Evolutionary conservation across 208 protist species (phyloP), one percentile per base, ranked within the genome.

Genomic region (Crithidia thermophila): DNA sequence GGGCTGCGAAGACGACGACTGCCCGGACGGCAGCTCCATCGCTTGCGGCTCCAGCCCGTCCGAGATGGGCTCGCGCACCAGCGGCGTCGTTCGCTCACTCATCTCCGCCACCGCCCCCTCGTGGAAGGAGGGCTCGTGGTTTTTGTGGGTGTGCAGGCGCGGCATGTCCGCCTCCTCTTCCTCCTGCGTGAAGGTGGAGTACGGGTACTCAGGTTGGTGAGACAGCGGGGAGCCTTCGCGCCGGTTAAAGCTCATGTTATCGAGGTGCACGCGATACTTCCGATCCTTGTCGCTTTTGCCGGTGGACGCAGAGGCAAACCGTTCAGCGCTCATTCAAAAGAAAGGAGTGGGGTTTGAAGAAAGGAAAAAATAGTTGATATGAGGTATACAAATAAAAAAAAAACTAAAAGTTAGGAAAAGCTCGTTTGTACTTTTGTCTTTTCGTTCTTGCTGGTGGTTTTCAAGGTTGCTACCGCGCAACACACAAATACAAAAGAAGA

Each of bases 161-260:
- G 55, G 55, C 55, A 61, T 49, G 31, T 61, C 52, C n/a, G 45
- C 3, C 31, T 49, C 55, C 4, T 49, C 3, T n/a, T 49, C 55
- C 4, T 49, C 55, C 55, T n/a, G 18, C 16, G 39, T 61, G 40
- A 59, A 46, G 13, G 13, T 46, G 28, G 34, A 23, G 34, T 45
- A 18, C 27, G 7, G 27, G 51, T 36, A 28, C 3, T 31, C 6
- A 18, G 23, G 36, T 8, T 14, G n/a, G 18, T 42, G 18, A 4
- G 9, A 4, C 14, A 25, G n/a, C 3, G 51, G 11, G 3, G 31
- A 36, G n/a, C 23, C 36, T 31, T 59, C 52, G 21, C 52, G 36
- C 3, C 45, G 52, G 52, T 18, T 42, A 36, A 51, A 25, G 10
- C 9, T 36, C 40, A 21, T 16, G 28, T 50, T 25, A 5, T 62